These are phyloP conservation scores for Diutina mesorugosa DNA, from an alignment of 1,139 yeast genomes.

Conservation along the genomic window DNA sequence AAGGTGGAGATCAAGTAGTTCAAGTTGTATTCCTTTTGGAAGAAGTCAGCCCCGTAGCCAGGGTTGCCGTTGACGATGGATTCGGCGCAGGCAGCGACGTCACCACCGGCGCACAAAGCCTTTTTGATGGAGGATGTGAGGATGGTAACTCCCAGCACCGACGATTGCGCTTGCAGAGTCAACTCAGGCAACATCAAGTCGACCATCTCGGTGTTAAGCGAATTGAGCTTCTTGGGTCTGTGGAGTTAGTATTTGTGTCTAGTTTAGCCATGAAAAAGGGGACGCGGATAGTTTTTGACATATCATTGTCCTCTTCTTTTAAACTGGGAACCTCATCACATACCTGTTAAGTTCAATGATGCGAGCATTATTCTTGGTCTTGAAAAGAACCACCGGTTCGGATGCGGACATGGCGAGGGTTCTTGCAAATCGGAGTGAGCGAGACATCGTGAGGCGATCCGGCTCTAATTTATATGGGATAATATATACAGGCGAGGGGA, in stretches of 20 bases:
- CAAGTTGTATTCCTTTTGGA: conserved; percentile 69
- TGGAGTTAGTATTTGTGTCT: not conserved
- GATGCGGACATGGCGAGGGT: not conserved
- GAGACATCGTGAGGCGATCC: conserved; percentile 5
- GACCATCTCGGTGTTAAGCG: conserved; percentile 73
- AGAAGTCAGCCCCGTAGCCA: conserved; percentile 48
- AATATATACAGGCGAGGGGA: not conserved
- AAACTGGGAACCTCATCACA: not conserved
- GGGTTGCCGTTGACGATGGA: conserved; percentile 37
- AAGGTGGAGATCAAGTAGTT: conserved; percentile 72
- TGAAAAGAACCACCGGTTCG: conserved; percentile 49
- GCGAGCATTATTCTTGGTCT: conserved; percentile 55
- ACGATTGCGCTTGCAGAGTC: conserved; percentile 62
- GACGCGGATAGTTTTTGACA: not conserved
- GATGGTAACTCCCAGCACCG: conserved; percentile 50
- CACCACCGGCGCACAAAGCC: conserved; percentile 87
- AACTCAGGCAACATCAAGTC: conserved; percentile 61
- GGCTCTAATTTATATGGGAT: not conserved
- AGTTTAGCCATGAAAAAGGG: not conserved
- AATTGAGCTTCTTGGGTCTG: conserved; percentile 71
- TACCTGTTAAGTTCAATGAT: conserved; percentile 52
- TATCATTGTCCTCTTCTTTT: not conserved
- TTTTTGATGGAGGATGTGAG: conserved; percentile 51
- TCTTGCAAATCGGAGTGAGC: conserved; percentile 4
- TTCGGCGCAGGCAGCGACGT: conserved; percentile 66